A percentile compares a stretch with the other conserved stretches of the same genome.
phyloP scores from a whole-genome alignment of 208 protist genomes.

The Trypanosoma brucei region DNA sequence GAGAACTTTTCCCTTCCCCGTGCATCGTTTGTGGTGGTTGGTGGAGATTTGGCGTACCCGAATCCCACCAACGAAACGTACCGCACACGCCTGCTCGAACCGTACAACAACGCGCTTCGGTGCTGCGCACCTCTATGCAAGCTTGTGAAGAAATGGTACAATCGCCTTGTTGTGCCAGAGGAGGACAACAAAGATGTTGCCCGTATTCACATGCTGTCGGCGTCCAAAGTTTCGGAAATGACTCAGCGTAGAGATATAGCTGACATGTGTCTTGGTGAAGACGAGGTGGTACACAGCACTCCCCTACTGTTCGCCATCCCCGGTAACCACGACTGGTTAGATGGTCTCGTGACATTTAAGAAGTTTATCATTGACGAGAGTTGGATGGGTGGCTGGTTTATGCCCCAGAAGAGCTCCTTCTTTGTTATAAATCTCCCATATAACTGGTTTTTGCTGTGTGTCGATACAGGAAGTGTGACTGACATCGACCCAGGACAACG shows the following conservation, averaged over 20 bases:
- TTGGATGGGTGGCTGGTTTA: slow-evolving; percentile 81
- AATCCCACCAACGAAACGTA: slow-evolving; percentile 71
- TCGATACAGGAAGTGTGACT: slow-evolving; percentile 61
- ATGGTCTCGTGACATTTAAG: slow-evolving; percentile 74
- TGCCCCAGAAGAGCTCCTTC: slow-evolving; percentile 82
- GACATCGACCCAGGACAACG: slow-evolving; percentile 82
- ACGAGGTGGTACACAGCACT: slow-evolving; percentile 50
- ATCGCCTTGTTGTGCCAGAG: slow-evolving; percentile 41
- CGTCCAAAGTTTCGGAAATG: slow-evolving; percentile 30
- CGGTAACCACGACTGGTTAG: slow-evolving; percentile 89
- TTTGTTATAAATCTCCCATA: slow-evolving; percentile 71
- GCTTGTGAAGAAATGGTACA: slow-evolving; percentile 40
- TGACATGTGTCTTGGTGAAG: slow-evolving; percentile 21
- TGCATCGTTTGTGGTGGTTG: slow-evolving; percentile 72
- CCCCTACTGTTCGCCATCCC: slow-evolving; percentile 82
- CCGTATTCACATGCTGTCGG: slow-evolving; percentile 52
- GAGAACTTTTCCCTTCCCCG: slow-evolving; percentile 39
- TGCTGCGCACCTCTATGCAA: slow-evolving; percentile 37
- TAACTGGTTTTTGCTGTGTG: slow-evolving; percentile 85
- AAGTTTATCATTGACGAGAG: slow-evolving; percentile 70
- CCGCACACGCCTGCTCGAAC: slow-evolving; percentile 62
- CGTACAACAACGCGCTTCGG: slow-evolving; percentile 59
- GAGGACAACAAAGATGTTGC: slow-evolving; percentile 41
- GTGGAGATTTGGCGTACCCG: slow-evolving; percentile 84
- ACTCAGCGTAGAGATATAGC: slow-evolving; percentile 5